phyloP scores from a whole-genome alignment of 176 grass and related monocot species.

The Dendrocalamus sinicus region DNA sequence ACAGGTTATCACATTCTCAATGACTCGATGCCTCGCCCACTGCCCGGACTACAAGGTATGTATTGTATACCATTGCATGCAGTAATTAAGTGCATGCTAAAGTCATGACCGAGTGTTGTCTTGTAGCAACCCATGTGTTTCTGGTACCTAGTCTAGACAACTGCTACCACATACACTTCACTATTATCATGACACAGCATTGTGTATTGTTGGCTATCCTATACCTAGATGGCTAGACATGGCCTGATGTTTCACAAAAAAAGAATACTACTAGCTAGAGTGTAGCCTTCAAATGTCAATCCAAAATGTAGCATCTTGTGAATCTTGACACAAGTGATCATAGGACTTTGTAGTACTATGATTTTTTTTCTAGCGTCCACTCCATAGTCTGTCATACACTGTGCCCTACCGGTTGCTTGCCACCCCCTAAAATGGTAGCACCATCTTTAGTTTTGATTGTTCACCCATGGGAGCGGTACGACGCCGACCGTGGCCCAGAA shows the following conservation, averaged over 20 bases:
- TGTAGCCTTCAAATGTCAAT: not conserved
- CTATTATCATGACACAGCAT: not conserved
- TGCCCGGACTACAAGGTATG: not conserved
- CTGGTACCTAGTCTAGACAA: not conserved
- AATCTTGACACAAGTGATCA: not conserved
- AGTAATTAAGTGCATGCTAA: not conserved
- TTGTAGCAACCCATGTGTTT: not conserved
- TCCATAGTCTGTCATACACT: not conserved
- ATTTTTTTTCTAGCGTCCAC: constrained; percentile 27
- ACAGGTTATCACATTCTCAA: not conserved
- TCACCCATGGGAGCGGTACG: not conserved
- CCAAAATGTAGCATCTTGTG: not conserved
- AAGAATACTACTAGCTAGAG: not conserved
- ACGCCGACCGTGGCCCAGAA: not conserved
- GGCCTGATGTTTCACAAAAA: not conserved
- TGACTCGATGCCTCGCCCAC: not conserved
- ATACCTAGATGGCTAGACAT: not conserved
- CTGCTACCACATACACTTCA: not conserved
- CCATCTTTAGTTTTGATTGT: not conserved
- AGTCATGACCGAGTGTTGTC: not conserved
- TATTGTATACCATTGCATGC: not conserved
- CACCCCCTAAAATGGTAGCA: constrained; percentile 22
- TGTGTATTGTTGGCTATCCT: not conserved
- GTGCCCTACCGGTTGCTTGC: not conserved
- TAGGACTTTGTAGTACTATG: not conserved